Conservation (phyloP, 2,329 filamentous ascomycete genomes). For the Fusarium anguioides region DNA sequence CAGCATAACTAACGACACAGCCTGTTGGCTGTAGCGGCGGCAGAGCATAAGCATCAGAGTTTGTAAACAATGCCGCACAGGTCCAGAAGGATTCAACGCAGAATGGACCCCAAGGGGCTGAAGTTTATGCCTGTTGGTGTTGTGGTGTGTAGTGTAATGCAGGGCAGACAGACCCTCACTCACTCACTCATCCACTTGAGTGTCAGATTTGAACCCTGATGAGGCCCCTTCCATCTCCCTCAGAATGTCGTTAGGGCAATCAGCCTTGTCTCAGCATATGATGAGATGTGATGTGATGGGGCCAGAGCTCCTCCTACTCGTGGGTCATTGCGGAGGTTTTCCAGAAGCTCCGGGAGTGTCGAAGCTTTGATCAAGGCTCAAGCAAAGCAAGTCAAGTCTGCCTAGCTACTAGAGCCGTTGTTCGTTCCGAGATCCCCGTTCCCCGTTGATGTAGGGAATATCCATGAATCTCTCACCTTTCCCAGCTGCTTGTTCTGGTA, state of each 20-base stretch:
- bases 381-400: too few species aligned
- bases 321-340: conserved; percentile 24
- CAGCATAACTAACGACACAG: not conserved
- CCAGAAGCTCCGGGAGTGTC: conserved; percentile 28
- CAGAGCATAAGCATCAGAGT: not conserved
- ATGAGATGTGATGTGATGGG: conserved; percentile 3
- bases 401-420: too few species aligned
- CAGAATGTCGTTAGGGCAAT: conserved; percentile 17
- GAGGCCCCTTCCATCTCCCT: conserved; percentile 44
- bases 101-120: conserved; percentile 5
- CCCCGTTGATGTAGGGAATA: conserved; percentile 33
- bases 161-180: too few species aligned
- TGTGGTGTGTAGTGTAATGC: too few species aligned
- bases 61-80: conserved; percentile 21
- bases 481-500: not conserved
- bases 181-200: not conserved
- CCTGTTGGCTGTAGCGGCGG: conserved; percentile 2
- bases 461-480: conserved; percentile 28
- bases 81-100: conserved; percentile 29
- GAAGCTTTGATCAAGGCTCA: conserved; percentile 33
- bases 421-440: conserved; percentile 26
- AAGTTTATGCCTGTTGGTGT: not conserved
- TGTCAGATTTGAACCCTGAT: conserved; percentile 4
- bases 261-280: conserved; percentile 36
- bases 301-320: conserved; percentile 11